Percentiles rank a stretch among this genome's conserved stretches.
phyloP scores from a whole-genome alignment of 306 rosid species.

The Delonix regia region DNA sequence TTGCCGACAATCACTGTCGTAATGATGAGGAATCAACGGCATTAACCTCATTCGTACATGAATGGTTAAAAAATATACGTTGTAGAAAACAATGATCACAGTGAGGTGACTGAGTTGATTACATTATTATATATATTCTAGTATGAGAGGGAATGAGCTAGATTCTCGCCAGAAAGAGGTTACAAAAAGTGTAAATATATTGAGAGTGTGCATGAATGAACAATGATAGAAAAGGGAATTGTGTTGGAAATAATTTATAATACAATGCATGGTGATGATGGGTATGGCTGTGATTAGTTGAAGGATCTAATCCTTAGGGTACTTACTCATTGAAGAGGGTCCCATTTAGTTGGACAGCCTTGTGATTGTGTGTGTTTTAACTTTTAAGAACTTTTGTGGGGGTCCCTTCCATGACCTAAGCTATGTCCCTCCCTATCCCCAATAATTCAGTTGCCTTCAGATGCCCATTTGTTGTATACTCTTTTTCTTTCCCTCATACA shows the following conservation, averaged over 20 bases:
- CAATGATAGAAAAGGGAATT: constrained; percentile 4
- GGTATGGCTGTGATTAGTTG: constrained; percentile 40
- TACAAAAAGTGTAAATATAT: background rate
- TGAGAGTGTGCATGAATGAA: constrained; percentile 11
- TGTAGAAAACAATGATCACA: constrained; percentile 1
- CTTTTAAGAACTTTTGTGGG: background rate
- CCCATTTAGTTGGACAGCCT: constrained; percentile 11
- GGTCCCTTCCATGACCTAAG: constrained; percentile 41
- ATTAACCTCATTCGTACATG: constrained; percentile 15
- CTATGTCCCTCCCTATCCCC: constrained; percentile 29
- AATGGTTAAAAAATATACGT: background rate
- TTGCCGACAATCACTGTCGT: constrained; percentile 48
- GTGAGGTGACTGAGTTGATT: background rate
- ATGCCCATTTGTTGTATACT: too few relatives aligned
- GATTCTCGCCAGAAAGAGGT: background rate
- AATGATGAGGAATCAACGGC: constrained; percentile 25
- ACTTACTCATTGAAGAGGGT: constrained; percentile 40
- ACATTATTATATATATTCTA: background rate
- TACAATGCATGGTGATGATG: constrained; percentile 29
- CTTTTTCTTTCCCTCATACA: too few relatives aligned
- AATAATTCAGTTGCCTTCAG: constrained; percentile 28
- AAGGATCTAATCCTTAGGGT: constrained; percentile 41
- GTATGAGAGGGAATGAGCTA: background rate
- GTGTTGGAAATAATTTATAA: background rate
- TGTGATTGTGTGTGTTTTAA: constrained; percentile 38